Conservation (phyloP, 257 asterid genomes). For the Solanum infundibuliforme region DNA sequence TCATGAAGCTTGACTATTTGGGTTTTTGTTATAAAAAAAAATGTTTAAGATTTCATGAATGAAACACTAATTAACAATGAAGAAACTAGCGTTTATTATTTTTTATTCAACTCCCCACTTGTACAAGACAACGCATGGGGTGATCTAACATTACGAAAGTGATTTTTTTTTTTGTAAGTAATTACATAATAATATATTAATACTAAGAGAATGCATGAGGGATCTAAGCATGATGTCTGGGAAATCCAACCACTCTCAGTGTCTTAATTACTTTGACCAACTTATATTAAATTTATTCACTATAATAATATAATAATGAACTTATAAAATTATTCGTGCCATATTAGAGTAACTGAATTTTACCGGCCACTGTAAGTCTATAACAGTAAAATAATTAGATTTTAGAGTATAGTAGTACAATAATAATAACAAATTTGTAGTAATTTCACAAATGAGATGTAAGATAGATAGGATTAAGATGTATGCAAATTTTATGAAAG, state of each 20-base stretch:
- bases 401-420: not conserved
- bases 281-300: not conserved
- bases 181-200: not conserved
- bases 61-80: not conserved
- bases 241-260: not conserved
- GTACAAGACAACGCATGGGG: not conserved
- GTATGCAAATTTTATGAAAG: too few species aligned
- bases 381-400: not conserved
- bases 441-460: too few species aligned
- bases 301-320: not conserved
- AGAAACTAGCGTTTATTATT: not conserved
- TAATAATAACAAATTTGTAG: not conserved
- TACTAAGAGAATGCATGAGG: not conserved
- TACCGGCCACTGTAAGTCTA: not conserved
- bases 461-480: too few species aligned
- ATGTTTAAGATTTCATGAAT: too few species aligned
- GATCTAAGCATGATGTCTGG: not conserved
- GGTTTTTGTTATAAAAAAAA: not conserved
- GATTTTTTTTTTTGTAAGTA: not conserved
- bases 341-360: not conserved
- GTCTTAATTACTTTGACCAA: not conserved
- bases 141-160: not conserved
- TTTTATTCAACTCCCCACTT: not conserved
- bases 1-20: too few species aligned
- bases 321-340: not conserved